These are phyloP conservation scores for Penicillium sp. DNA, from an alignment of 2,329 filamentous ascomycete genomes.

Conservation along the genomic window DNA sequence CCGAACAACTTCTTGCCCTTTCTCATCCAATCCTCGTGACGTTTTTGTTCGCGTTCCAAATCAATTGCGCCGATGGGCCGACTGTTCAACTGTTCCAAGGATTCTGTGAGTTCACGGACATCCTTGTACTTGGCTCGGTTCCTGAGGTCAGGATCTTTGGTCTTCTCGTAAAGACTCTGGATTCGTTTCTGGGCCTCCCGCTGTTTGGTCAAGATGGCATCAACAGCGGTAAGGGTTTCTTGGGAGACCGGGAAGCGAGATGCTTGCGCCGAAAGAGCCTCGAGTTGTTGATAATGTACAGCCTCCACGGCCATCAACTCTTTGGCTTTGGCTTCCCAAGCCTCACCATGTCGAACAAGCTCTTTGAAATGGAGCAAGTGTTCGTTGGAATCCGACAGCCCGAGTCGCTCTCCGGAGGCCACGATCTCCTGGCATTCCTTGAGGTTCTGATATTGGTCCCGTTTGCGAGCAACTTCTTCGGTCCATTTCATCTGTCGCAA, in stretches of 20 bases:
- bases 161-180: conserved; percentile 70
- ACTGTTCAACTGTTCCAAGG: conserved; percentile 80
- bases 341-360: conserved; percentile 67
- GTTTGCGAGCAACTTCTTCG: conserved; percentile 64
- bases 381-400: conserved; percentile 73
- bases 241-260: conserved; percentile 70
- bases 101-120: conserved; percentile 83
- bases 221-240: conserved; percentile 74
- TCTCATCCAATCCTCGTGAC: conserved; percentile 98
- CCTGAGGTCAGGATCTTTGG: conserved; percentile 65
- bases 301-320: conserved; percentile 88
- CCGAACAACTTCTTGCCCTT: conserved; percentile 96
- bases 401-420: conserved; percentile 67
- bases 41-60: conserved; percentile 86
- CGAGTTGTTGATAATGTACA: conserved; percentile 89
- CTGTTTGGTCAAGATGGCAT: conserved; percentile 91
- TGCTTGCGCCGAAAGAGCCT: conserved; percentile 82
- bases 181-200: conserved; percentile 89
- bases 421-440: conserved; percentile 75
- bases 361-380: conserved; percentile 70
- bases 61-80: conserved; percentile 88
- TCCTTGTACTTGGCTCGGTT: conserved; percentile 82
- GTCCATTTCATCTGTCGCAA: conserved; percentile 87
- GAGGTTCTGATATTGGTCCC: conserved; percentile 63
- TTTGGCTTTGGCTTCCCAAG: conserved; percentile 89